These are phyloP conservation scores for Trichaptum fuscoviolaceum DNA, from an alignment of 768 basidiomycete genomes.

Conservation along the genomic window DNA sequence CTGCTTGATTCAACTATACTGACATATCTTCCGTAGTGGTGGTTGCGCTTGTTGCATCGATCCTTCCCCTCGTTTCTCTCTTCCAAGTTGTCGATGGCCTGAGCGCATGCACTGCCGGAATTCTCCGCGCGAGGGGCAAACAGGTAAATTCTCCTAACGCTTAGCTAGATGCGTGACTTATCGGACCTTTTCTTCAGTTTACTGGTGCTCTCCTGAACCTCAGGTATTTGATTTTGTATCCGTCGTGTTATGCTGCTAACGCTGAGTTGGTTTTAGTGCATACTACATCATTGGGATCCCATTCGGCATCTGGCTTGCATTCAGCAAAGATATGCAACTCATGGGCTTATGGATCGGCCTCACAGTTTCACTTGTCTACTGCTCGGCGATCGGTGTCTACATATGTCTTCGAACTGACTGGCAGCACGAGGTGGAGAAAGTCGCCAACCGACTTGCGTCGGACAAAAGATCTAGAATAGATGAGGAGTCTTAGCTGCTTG, in stretches of 20 bases:
- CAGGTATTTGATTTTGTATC: constrained; percentile 35
- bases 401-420: constrained; percentile 60
- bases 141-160: constrained; percentile 34
- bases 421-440: constrained; percentile 62
- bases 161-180: constrained; percentile 3
- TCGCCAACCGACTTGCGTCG: constrained; percentile 44
- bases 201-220: constrained; percentile 77
- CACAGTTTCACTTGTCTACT: constrained; percentile 59
- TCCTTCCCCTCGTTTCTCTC: constrained; percentile 70
- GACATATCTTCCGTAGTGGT: constrained; percentile 34
- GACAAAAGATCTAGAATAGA: constrained; percentile 29
- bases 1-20: neutral
- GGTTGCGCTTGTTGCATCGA: constrained; percentile 54
- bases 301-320: constrained; percentile 73
- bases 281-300: constrained; percentile 86
- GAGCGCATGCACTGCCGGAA: constrained; percentile 61
- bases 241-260: constrained; percentile 8
- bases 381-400: constrained; percentile 46
- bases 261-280: constrained; percentile 32
- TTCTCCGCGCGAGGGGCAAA: constrained; percentile 80
- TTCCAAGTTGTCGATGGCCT: constrained; percentile 87
- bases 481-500: neutral
- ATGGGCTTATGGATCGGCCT: constrained; percentile 84
- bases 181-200: constrained; percentile 36
- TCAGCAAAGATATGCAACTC: constrained; percentile 51